Conservation (phyloP, 192 early-diverging fungal species). For the Mortierella claussenii region DNA sequence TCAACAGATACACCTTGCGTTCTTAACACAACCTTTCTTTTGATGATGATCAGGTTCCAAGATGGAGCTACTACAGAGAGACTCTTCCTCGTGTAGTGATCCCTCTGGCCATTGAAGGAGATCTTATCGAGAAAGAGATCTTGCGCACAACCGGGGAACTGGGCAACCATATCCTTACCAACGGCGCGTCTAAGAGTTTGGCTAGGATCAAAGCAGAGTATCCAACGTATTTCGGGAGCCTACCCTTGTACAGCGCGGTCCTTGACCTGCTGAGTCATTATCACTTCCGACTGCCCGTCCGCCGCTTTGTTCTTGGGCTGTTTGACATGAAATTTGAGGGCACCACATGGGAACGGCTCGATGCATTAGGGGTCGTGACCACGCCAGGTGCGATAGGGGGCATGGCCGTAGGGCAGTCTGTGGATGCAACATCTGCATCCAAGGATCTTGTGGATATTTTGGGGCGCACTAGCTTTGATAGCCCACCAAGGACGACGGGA, state of each 20-base stretch:
- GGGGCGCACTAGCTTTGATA: conserved; percentile 7
- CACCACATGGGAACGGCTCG: conserved; percentile 54
- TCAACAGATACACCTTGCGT: too few relatives aligned
- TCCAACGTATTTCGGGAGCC: conserved; percentile 65
- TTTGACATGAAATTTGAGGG: conserved; percentile 76
- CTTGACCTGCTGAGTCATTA: conserved; percentile 71
- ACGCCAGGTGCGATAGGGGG: background rate
- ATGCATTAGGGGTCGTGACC: conserved; percentile 25
- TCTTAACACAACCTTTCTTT: too few relatives aligned
- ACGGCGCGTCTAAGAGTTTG: conserved; percentile 77
- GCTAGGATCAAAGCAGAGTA: conserved; percentile 71
- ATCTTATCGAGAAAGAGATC: conserved; percentile 67
- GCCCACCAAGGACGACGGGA: background rate
- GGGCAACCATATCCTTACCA: conserved; percentile 85
- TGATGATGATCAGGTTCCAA: conserved; percentile 61
- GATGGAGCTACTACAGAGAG: conserved; percentile 57
- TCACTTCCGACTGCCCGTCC: conserved; percentile 76
- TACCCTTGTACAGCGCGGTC: conserved; percentile 68
- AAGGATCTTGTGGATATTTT: background rate
- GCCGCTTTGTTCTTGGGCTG: conserved; percentile 78
- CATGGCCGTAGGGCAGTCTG: background rate
- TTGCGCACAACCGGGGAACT: conserved; percentile 79
- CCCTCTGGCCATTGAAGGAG: conserved; percentile 34
- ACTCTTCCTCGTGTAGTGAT: conserved; percentile 52
- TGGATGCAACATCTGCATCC: background rate